Base-by-base conservation (phyloP, 106 monocot species). In the Allium cepa region DNA sequence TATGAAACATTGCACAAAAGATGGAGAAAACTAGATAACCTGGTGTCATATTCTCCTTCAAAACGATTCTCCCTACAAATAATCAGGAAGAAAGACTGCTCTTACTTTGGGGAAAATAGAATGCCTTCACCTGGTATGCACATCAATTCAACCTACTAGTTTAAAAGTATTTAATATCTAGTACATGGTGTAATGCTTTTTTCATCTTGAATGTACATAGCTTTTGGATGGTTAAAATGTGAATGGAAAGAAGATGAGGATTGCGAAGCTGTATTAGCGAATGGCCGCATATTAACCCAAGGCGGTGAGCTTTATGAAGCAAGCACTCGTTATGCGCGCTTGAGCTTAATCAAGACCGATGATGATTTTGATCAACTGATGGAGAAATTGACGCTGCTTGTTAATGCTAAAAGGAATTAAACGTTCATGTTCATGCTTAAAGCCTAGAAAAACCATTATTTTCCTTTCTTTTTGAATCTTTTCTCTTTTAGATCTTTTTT, bases 161-260 rank as follows among this genome's bases (percentile, higher is more conserved):
- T 36, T 4, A 4, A 36, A 2, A 36, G 22, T 36, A 3, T 36
- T 36, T 5, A 36, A 4, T 36, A 36, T 36, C 36, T 36, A 5
- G 1, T 36, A 36, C 36, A 36, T 36, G 4, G 36, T 36, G 3
- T 36, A 3, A 36, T 36, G 36, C 36, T 36, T 36, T 36, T 36
- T 56, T 13, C 11, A 56, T 56, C 56, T n/a, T 36, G 5, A 4
- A 36, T 36, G 36, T 1, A 49, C 1, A 26, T 80, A 93, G 93
- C 89, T 67, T 94, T 86, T 72, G 93, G 76, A n/a, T 94, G 89
- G 88, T 15, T 94, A 56, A 94, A 87, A 57, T 94, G 36, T 1
- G 36, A 36, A 36, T 36, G 36, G 36, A 5, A 36, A 3, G 36
- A 36, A 36, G 36, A 36, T 36, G 36, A 36, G 36, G 86, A 90